phyloP scores from a whole-genome alignment of 495 filamentous ascomycete species.

The Viridothelium virens region DNA sequence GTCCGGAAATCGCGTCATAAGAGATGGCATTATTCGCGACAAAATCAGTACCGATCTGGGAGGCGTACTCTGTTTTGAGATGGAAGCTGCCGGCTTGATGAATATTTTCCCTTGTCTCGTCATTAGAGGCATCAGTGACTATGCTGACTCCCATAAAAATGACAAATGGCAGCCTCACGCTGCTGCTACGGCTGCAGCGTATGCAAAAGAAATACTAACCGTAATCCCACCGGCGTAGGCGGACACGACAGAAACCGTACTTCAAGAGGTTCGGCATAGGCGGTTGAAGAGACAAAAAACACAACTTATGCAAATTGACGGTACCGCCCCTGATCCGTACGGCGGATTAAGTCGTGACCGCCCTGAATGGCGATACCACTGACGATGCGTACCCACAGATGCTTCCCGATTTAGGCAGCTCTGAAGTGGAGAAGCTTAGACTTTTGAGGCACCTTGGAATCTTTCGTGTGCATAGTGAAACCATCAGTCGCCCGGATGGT shows the following conservation, averaged over 20 bases:
- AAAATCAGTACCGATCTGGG: constrained; percentile 13
- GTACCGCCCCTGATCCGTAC: too few species aligned
- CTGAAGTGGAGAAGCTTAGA: too few species aligned
- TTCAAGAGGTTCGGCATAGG: not conserved
- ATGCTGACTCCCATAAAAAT: constrained; percentile 27
- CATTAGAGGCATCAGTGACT: constrained; percentile 29
- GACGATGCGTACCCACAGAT: too few species aligned
- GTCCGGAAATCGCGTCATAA: constrained; percentile 33
- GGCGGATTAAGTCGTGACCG: too few species aligned
- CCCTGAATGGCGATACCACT: too few species aligned
- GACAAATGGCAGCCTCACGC: constrained; percentile 22
- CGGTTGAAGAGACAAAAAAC: not conserved
- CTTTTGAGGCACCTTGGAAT: too few species aligned
- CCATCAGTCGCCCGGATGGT: too few species aligned
- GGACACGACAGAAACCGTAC: not conserved
- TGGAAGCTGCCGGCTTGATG: constrained; percentile 29
- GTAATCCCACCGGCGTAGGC: not conserved
- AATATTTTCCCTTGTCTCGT: constrained; percentile 25
- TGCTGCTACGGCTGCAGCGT: constrained; percentile 24
- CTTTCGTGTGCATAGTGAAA: too few species aligned
- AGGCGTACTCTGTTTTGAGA: constrained; percentile 27
- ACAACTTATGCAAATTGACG: not conserved
- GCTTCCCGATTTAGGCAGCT: too few species aligned
- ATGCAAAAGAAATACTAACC: constrained; percentile 21
- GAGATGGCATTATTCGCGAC: constrained; percentile 23